Evolutionary conservation across 1,284 basidiomycete genomes (phyloP), one percentile per base, ranked within the genome.

Genomic region (Marasmius oreades): DNA sequence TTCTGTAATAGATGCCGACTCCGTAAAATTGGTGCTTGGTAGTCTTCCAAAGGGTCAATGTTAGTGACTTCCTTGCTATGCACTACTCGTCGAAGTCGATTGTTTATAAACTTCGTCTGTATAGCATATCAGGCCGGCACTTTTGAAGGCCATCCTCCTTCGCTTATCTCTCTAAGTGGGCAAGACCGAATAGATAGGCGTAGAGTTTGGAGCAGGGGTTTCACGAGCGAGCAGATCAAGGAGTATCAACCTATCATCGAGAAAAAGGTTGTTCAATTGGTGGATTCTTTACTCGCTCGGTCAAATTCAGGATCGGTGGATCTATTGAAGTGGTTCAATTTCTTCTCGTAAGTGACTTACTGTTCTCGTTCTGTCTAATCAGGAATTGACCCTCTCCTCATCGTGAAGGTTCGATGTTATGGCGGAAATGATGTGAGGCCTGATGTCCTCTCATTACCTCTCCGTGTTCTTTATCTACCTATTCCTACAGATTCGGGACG

Each of bases 191-290:
- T 74, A 0, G 70, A 73, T 22, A 73, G 79, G 16, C 73, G 84
- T 28, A 73, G 73, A 55, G 69, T 75, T 2, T 86, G 84, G 83
- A 76, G 76, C 33, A 72, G 73, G 20, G 83, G 73, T 0, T 77
- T 85, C 63, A 75, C 69, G 37, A 65, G 72, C 0, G 63, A 69
- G 5, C 71, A 80, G 1, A 54, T 84, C 1, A 76, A 74, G 56
- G 74, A 74, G 10, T 85, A 85, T 63, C 73, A 80, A 58, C 66
- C 64, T 0, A 71, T 80, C 34, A 62, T 84, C 5, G 62, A 67
- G 2, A 67, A 63, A 42, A 69, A 78, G 8, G 69, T 68, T 0
- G 57, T 63, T 4, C 71, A 79, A 51, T 65, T 84, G 2, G 64
- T 76, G 0, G 63, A 72, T 1, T 59, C 63, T 1, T 63, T 81